phyloP scores from a whole-genome alignment of 1,284 basidiomycete species.

The Pisolithus thermaeus region DNA sequence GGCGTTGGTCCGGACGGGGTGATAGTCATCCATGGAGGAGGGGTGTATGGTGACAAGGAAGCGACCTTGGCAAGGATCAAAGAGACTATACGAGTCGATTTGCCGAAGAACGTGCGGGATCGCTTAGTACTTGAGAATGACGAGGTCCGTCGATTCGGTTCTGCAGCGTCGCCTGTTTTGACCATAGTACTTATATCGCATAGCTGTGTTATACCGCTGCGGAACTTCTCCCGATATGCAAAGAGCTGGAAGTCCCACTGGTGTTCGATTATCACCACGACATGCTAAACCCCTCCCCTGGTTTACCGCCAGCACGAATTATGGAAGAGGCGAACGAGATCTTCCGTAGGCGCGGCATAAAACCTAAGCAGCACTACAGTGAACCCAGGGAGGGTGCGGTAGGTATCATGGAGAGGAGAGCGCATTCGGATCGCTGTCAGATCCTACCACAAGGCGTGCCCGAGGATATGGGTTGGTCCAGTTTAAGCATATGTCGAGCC shows the following conservation, averaged over 20 bases:
- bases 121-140: slow-evolving; percentile 89
- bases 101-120: slow-evolving; percentile 61
- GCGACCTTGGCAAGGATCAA: slow-evolving; percentile 71
- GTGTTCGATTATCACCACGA: slow-evolving; percentile 84
- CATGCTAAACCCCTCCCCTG: slow-evolving; percentile 57
- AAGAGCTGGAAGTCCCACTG: slow-evolving; percentile 76
- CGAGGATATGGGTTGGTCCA: slow-evolving; percentile 54
- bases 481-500: not conserved
- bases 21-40: slow-evolving; percentile 79
- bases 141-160: slow-evolving; percentile 45
- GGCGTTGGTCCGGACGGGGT: slow-evolving; percentile 70
- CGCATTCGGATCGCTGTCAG: slow-evolving; percentile 79
- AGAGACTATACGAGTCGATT: slow-evolving; percentile 52
- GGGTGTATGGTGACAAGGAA: slow-evolving; percentile 76
- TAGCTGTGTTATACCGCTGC: slow-evolving; percentile 86
- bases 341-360: slow-evolving; percentile 70
- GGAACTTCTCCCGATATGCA: slow-evolving; percentile 78
- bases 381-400: slow-evolving; percentile 74
- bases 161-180: not conserved
- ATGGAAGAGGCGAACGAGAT: slow-evolving; percentile 72
- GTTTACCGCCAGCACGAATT: slow-evolving; percentile 46
- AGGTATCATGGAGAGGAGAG: slow-evolving; percentile 75
- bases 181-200: not conserved
- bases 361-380: slow-evolving; percentile 85
- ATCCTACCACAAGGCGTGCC: slow-evolving; percentile 59